Evolutionary conservation across 2,329 filamentous ascomycete genomes (phyloP).

Genomic region (Xylaria sp.): DNA sequence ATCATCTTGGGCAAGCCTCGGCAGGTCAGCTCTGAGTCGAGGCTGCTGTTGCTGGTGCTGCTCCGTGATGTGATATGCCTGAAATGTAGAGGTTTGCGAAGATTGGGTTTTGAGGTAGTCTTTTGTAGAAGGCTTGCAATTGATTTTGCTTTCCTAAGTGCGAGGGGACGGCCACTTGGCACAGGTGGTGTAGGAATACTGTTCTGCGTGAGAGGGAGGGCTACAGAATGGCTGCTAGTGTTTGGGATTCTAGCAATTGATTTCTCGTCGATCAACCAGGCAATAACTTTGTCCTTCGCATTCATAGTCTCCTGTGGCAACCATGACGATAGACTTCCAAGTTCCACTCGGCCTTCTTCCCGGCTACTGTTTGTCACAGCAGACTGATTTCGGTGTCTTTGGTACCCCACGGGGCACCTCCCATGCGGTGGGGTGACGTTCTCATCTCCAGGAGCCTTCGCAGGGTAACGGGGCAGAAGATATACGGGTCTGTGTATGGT

Average conservation of each 20-base stretch:
- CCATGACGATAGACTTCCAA: constrained; percentile 13
- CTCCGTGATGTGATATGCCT: background rate
- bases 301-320: constrained; percentile 20
- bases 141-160: constrained; percentile 27
- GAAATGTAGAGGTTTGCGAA: constrained; percentile 5
- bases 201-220: constrained; percentile 5
- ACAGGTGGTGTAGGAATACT: background rate
- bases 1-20: constrained; percentile 38
- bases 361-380: background rate
- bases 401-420: constrained; percentile 3
- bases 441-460: background rate
- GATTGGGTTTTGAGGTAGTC: constrained; percentile 15
- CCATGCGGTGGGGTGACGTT: constrained; percentile 17
- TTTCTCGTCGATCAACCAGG: constrained; percentile 11
- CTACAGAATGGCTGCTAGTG: background rate
- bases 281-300: constrained; percentile 17
- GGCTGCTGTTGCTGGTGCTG: constrained; percentile 28
- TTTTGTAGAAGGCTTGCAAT: constrained; percentile 23
- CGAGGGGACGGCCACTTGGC: constrained; percentile 24
- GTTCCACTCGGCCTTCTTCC: constrained; percentile 10
- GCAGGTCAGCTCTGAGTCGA: constrained; percentile 44
- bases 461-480: constrained; percentile 20
- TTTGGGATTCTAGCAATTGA: background rate
- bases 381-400: constrained; percentile 4
- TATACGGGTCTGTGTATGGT: background rate